Conservation (phyloP, 441 rosid genomes). For the Pelargonium citronellum region DNA sequence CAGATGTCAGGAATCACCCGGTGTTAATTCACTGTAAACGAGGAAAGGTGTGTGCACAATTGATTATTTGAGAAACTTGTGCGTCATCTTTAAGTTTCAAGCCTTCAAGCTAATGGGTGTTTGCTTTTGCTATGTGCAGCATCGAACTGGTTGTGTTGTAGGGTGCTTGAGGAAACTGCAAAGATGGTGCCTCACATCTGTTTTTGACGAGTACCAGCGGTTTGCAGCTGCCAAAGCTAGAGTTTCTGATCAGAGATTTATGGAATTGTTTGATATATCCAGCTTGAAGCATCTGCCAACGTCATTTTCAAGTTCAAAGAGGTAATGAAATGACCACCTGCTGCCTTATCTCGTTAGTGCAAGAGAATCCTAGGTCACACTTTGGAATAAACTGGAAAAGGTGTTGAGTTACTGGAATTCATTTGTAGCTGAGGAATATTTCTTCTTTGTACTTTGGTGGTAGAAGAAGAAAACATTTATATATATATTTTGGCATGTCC, state of each 20-base stretch:
- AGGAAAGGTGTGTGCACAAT: slow-evolving; percentile 48
- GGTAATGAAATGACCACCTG: slow-evolving; percentile 29
- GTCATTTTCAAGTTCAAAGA: slow-evolving; percentile 59
- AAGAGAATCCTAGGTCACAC: slow-evolving; percentile 27
- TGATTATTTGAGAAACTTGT: neutral
- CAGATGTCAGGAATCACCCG: slow-evolving; percentile 67
- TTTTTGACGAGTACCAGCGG: slow-evolving; percentile 56
- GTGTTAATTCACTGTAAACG: slow-evolving; percentile 64
- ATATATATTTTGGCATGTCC: slow-evolving; percentile 8
- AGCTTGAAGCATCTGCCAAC: slow-evolving; percentile 51
- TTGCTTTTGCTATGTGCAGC: slow-evolving; percentile 33
- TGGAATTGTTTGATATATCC: slow-evolving; percentile 55
- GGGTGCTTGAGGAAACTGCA: slow-evolving; percentile 67
- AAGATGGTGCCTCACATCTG: slow-evolving; percentile 57
- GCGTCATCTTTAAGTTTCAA: slow-evolving; percentile 6
- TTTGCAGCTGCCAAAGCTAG: slow-evolving; percentile 74
- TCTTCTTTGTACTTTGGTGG: slow-evolving; percentile 23
- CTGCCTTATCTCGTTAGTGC: slow-evolving; percentile 23
- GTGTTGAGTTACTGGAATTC: slow-evolving; percentile 36
- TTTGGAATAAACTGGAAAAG: slow-evolving; percentile 36
- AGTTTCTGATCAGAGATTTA: slow-evolving; percentile 60
- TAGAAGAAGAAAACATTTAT: slow-evolving; percentile 22
- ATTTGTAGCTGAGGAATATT: slow-evolving; percentile 31
- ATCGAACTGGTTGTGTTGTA: slow-evolving; percentile 60
- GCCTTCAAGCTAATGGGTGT: slow-evolving; percentile 6